phyloP scores from a whole-genome alignment of 768 basidiomycete genomes.

The Serendipita sp. region DNA sequence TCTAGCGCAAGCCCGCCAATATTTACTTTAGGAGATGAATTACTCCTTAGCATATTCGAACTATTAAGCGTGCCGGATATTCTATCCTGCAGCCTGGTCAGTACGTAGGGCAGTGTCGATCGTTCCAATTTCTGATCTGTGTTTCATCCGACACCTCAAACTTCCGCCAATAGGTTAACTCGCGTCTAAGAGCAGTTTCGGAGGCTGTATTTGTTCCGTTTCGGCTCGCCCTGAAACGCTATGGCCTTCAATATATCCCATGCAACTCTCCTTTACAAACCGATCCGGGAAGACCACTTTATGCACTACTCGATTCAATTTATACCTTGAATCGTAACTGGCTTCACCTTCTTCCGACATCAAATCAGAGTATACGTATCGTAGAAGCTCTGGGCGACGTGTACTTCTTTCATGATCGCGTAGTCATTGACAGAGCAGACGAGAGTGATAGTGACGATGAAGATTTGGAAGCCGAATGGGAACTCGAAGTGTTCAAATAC shows the following conservation, averaged over 20 bases:
- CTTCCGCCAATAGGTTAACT: background rate
- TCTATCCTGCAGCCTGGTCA: background rate
- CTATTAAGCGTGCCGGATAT: background rate
- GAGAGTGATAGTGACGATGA: background rate
- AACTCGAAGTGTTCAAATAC: background rate
- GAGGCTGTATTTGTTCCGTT: background rate
- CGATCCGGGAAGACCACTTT: background rate
- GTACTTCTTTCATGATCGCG: background rate
- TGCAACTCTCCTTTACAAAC: background rate
- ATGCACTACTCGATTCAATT: background rate
- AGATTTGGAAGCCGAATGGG: background rate
- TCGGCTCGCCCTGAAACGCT: background rate
- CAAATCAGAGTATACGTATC: background rate
- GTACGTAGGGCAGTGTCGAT: background rate
- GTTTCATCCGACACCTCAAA: background rate
- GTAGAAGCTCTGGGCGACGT: background rate
- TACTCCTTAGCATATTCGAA: background rate
- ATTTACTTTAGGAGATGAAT: constrained; percentile 1
- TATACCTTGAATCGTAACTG: background rate
- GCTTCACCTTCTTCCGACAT: background rate
- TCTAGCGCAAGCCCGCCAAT: background rate
- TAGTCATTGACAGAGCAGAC: background rate
- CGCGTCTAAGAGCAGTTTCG: background rate
- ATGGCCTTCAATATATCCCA: background rate
- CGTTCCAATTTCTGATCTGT: no score